These are phyloP conservation scores for Colletotrichum navitas DNA, from an alignment of 2,329 filamentous ascomycete genomes.

Conservation along the genomic window DNA sequence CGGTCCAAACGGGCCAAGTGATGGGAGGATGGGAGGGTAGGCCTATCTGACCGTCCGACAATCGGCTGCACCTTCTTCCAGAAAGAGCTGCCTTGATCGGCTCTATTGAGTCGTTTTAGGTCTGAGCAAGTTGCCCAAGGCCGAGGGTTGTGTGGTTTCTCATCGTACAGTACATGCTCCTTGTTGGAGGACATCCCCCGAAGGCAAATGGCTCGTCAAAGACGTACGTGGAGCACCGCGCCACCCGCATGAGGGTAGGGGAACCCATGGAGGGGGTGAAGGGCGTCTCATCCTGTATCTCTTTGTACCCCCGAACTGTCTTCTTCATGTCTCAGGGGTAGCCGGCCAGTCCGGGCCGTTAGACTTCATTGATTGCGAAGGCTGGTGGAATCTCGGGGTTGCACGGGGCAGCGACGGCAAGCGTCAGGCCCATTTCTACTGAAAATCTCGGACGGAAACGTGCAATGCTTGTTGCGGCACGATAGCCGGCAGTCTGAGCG, in stretches of 20 bases:
- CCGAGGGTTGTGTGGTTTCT: neutral
- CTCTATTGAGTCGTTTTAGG: neutral
- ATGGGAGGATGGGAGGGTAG: conserved; percentile 2
- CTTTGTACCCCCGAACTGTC: conserved; percentile 14
- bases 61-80: conserved; percentile 14
- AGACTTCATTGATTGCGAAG: conserved; percentile 37
- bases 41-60: conserved; percentile 9
- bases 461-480: conserved; percentile 19
- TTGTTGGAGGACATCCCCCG: conserved; percentile 9
- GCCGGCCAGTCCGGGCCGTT: conserved; percentile 24
- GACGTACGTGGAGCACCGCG: conserved; percentile 8
- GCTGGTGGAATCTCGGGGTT: conserved; percentile 35
- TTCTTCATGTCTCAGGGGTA: conserved; percentile 15
- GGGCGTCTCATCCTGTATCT: conserved; percentile 17
- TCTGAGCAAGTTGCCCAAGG: conserved; percentile 1
- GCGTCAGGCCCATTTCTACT: conserved; percentile 40
- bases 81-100: conserved; percentile 15
- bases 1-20: conserved; percentile 2
- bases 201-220: conserved; percentile 13
- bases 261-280: neutral
- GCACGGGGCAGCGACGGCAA: conserved; percentile 37
- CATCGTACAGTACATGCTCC: neutral
- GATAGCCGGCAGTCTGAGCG: conserved; percentile 30
- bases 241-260: conserved; percentile 14
- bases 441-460: conserved; percentile 31